phyloP scores from a whole-genome alignment of 257 asterid genomes.

The Solanum dulcamara region DNA sequence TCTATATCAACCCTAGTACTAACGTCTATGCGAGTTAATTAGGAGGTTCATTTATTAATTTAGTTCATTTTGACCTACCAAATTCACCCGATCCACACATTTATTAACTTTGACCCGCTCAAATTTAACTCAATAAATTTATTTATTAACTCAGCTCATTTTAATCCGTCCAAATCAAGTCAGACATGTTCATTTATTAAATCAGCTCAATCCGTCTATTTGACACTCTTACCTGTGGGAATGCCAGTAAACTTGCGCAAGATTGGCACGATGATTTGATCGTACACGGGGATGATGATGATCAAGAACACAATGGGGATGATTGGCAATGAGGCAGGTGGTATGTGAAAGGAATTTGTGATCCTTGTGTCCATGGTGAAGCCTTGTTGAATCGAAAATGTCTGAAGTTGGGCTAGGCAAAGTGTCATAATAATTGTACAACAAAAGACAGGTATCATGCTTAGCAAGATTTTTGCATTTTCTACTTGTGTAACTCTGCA shows the following conservation, averaged over 20 bases:
- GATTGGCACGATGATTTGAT: conserved; percentile 42
- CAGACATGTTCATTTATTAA: neutral
- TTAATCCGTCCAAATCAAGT: neutral
- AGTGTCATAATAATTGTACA: conserved; percentile 76
- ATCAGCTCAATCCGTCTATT: neutral
- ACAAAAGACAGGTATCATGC: conserved; percentile 53
- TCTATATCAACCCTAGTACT: neutral
- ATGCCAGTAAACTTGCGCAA: conserved; percentile 40
- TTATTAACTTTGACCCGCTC: neutral
- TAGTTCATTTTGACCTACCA: no score
- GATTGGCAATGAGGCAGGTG: conserved; percentile 65
- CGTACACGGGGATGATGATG: conserved; percentile 47
- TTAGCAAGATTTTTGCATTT: conserved; percentile 54
- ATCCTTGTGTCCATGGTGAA: conserved; percentile 56
- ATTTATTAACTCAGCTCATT: neutral
- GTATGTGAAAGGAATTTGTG: conserved; percentile 33
- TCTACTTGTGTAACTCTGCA: conserved; percentile 83
- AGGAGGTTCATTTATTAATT: no score
- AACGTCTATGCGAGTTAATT: neutral
- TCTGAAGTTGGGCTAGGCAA: conserved; percentile 71
- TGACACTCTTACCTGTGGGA: conserved; percentile 32
- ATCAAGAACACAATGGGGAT: conserved; percentile 43
- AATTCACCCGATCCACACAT: no score
- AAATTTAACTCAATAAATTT: neutral
- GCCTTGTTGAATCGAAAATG: conserved; percentile 66